A percentile compares a stretch with the other conserved stretches of the same genome.
Evolutionary conservation across 345 rosid species (phyloP).

Genomic region (Gossypium raimondii): DNA sequence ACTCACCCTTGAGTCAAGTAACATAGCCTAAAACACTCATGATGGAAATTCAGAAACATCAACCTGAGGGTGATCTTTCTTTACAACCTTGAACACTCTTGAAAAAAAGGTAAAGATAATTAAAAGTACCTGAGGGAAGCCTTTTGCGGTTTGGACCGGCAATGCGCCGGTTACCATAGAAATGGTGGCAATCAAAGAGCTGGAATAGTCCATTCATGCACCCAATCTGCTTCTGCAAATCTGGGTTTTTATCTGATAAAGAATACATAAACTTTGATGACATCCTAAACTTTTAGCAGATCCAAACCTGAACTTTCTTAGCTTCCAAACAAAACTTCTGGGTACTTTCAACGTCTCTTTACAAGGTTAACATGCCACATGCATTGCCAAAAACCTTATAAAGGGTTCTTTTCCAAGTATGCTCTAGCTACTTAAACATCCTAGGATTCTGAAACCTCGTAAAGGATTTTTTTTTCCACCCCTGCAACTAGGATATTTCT

Average conservation of each 20-base stretch:
- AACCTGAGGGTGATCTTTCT: not conserved
- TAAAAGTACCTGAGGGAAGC: conserved; percentile 48
- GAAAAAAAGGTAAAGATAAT: not conserved
- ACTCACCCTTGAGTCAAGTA: not conserved
- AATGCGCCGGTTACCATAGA: conserved; percentile 45
- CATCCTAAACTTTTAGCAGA: conserved; percentile 35
- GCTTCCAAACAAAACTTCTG: not conserved
- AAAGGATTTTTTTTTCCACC: too few relatives aligned
- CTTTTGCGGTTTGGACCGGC: conserved; percentile 35
- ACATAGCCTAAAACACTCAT: not conserved
- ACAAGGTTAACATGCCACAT: not conserved
- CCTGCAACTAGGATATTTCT: too few relatives aligned
- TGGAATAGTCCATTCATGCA: conserved; percentile 88
- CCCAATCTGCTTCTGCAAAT: conserved; percentile 72
- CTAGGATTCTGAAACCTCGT: not conserved
- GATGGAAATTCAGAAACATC: not conserved
- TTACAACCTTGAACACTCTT: not conserved
- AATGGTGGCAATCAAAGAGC: conserved; percentile 66
- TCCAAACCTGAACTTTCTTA: not conserved
- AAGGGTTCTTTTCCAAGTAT: not conserved
- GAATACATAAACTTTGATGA: conserved; percentile 56
- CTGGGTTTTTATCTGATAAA: conserved; percentile 68
- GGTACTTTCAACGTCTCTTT: not conserved
- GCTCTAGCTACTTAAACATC: not conserved
- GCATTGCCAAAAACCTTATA: conserved; percentile 10